A percentile compares a stretch with the other conserved stretches of the same genome.
Conservation (phyloP, 2,329 filamentous ascomycete species). For the Sarocladium oryzae region DNA sequence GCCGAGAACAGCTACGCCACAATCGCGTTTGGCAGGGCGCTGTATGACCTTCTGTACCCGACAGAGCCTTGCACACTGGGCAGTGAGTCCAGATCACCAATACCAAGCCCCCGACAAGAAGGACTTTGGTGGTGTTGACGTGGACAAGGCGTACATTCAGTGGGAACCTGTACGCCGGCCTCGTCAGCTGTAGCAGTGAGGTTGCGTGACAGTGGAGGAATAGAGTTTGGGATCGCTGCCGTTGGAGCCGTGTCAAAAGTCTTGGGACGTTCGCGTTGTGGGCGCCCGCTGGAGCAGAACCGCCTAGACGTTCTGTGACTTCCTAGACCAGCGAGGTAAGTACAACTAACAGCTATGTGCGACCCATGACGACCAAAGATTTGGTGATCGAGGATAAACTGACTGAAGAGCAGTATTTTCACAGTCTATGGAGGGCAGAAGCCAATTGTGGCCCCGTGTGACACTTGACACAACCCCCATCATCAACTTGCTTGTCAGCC, state of each 20-base stretch:
- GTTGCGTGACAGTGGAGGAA: not conserved
- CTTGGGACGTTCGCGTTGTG: not conserved
- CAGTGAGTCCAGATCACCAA: too few relatives aligned
- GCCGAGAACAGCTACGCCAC: not conserved
- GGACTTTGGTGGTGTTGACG: not conserved
- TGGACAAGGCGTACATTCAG: not conserved
- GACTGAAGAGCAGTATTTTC: too few relatives aligned
- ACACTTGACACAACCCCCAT: too few relatives aligned
- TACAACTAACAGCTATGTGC: too few relatives aligned
- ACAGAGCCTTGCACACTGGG: not conserved
- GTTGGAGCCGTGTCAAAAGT: not conserved
- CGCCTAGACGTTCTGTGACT: too few relatives aligned
- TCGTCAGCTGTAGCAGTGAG: not conserved
- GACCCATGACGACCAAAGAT: too few relatives aligned
- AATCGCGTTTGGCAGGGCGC: not conserved
- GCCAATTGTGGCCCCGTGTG: too few relatives aligned
- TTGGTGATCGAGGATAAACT: too few relatives aligned
- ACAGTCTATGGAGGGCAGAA: too few relatives aligned
- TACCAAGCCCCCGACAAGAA: too few relatives aligned
- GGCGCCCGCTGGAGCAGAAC: too few relatives aligned
- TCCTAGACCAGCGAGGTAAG: too few relatives aligned
- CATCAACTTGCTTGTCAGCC: not conserved
- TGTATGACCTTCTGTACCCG: not conserved
- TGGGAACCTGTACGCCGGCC: not conserved
- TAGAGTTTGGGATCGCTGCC: conserved; percentile 5